Percentiles rank a stretch among this genome's conserved stretches.
Evolutionary conservation across 345 rosid genomes (phyloP).

Genomic region (Brassica cretica): DNA sequence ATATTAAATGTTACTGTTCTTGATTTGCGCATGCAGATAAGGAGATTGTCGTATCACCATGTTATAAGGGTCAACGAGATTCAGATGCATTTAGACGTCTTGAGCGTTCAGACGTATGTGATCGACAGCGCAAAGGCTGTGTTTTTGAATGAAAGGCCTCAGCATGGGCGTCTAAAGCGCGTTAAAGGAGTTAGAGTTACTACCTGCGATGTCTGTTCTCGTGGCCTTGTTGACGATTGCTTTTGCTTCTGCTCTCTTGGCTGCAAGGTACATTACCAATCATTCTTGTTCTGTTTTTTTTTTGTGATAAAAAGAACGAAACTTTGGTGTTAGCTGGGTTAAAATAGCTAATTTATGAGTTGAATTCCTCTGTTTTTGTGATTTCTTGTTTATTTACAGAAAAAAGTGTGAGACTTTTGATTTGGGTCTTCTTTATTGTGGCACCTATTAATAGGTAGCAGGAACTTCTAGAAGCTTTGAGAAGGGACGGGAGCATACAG

Average conservation of each 20-base stretch:
- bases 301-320: neutral
- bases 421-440: neutral
- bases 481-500: slow-evolving; percentile 50
- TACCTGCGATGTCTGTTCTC: slow-evolving; percentile 80
- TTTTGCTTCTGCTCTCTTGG: slow-evolving; percentile 95
- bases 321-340: neutral
- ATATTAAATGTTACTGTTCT: neutral
- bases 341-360: neutral
- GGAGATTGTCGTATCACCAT: slow-evolving; percentile 95
- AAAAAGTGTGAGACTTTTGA: slow-evolving; percentile 16
- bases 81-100: slow-evolving; percentile 73
- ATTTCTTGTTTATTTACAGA: neutral
- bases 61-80: slow-evolving; percentile 90
- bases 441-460: slow-evolving; percentile 43
- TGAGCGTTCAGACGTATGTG: slow-evolving; percentile 84
- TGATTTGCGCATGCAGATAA: slow-evolving; percentile 52
- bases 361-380: neutral
- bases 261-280: slow-evolving; percentile 64
- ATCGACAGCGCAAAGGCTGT: slow-evolving; percentile 89
- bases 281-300: slow-evolving; percentile 2
- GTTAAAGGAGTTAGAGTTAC: slow-evolving; percentile 65
- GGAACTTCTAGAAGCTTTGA: slow-evolving; percentile 60
- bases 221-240: slow-evolving; percentile 82
- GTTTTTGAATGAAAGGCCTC: slow-evolving; percentile 41
- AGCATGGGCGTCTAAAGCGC: slow-evolving; percentile 48